Percentiles rank a stretch among this genome's conserved stretches.
Evolutionary conservation across 2,329 filamentous ascomycete genomes (phyloP).

Genomic region (Aspergillus neoniger): DNA sequence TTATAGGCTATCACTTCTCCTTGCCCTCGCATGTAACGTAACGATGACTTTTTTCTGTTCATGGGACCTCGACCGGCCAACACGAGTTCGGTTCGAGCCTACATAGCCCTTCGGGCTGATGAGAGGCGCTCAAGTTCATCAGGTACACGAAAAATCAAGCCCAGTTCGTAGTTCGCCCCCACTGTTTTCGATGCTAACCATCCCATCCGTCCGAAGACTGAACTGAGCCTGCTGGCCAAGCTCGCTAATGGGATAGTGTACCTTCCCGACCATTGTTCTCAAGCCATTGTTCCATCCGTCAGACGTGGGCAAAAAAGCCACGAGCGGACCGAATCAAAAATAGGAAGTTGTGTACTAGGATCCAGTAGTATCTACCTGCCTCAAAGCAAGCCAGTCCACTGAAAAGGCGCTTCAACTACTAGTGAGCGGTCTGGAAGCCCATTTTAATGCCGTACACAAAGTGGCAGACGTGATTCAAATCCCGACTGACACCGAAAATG

Average conservation of each 20-base stretch:
- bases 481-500: conserved; percentile 3
- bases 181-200: not conserved
- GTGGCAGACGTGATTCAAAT: not conserved
- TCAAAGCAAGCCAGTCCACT: not conserved
- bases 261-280: not conserved
- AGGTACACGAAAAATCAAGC: not conserved
- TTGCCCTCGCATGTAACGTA: conserved; percentile 5
- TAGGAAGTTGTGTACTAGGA: not conserved
- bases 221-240: not conserved
- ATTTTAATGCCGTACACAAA: not conserved
- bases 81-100: conserved; percentile 6
- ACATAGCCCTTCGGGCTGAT: not conserved
- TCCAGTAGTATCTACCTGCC: not conserved
- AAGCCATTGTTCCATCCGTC: not conserved
- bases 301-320: not conserved
- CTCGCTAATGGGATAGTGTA: not conserved
- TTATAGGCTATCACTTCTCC: conserved; percentile 1
- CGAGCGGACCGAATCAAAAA: conserved; percentile 1
- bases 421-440: not conserved
- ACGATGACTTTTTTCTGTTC: not conserved
- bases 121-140: not conserved
- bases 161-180: not conserved
- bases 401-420: not conserved
- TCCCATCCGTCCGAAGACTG: not conserved
- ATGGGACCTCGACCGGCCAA: not conserved